Evolutionary conservation across 1,284 basidiomycete species (phyloP), one percentile per base, ranked within the genome.

Genomic region (Fomitiporia mediterranea): DNA sequence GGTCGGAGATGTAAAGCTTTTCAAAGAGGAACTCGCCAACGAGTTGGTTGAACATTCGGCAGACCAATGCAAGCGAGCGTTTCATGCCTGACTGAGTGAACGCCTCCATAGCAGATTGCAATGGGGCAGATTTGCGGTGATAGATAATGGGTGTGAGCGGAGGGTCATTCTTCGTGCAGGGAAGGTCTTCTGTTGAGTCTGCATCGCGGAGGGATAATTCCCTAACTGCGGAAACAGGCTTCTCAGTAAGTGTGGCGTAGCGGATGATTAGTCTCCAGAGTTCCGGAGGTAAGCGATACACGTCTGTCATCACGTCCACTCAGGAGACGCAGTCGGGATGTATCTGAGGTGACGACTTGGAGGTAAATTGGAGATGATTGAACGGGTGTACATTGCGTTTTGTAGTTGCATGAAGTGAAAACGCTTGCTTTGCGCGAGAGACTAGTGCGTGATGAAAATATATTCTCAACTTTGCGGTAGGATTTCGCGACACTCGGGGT

Each of bases 181-280:
- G 47, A 9, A 3, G 27, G 3, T 32, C 30, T 21, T 21, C 34
- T 19, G 28, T 5, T 6, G 30, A 32, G n/a, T 38, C 35, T 13
- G 27, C 1, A 6, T 39, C 49, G 23, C 7, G 25, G 17, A 51
- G 35, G 7, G 9, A 4, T 17, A 17, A 38, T 21, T 51, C 49
- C 13, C 32, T 25, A 13, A 9, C 15, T 15, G 6, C 23, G n/a
- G 35, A 51, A 9, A 23, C n/a, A n/a, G 38, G 49, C n/a, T 25
- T 4, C 13, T 17, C 30, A 9, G 49, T 27, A 6, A 37, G 9
- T 51, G 49, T 51, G 49, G 49, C 49, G 32, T 51, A 17, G 6
- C 19, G 32, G 11, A 51, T 51, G 32, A 51, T 51, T 15, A 51
- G 27, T 37, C 25, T 51, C 49, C 49, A 51, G 4, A 51, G 19